These are phyloP conservation scores for Galium porrigens DNA, from an alignment of 305 asterid species.

Conservation along the genomic window DNA sequence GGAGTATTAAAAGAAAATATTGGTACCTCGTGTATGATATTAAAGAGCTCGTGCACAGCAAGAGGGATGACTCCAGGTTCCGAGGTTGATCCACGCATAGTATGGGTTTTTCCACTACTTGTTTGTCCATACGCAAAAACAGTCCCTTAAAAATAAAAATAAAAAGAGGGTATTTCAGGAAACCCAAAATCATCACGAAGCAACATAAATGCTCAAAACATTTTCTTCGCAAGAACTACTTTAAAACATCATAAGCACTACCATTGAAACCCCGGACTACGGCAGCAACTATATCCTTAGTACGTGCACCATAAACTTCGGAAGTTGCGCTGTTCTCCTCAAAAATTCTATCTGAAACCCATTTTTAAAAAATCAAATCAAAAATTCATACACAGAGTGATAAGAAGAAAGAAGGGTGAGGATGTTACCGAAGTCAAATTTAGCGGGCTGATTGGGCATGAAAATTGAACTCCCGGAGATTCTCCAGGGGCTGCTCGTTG, in stretches of 20 bases:
- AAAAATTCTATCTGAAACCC: slow-evolving; percentile 40
- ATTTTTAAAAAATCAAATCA: background rate
- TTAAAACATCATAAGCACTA: slow-evolving; percentile 14
- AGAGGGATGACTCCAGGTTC: slow-evolving; percentile 91
- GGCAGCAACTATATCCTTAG: slow-evolving; percentile 54
- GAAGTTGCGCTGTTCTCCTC: slow-evolving; percentile 49
- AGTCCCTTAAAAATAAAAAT: slow-evolving; percentile 37
- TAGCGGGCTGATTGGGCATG: slow-evolving; percentile 48
- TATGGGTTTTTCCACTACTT: slow-evolving; percentile 88
- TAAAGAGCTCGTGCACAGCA: slow-evolving; percentile 61
- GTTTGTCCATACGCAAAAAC: slow-evolving; percentile 99
- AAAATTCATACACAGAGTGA: background rate
- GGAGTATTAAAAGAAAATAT: background rate
- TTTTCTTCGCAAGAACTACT: background rate
- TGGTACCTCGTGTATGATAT: slow-evolving; percentile 52
- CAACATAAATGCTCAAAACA: background rate
- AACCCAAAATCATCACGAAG: background rate
- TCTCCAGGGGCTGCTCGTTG: slow-evolving; percentile 69
- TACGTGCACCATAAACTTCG: slow-evolving; percentile 55
- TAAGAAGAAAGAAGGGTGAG: background rate
- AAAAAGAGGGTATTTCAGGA: background rate
- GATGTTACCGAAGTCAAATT: slow-evolving; percentile 60
- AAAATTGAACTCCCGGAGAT: slow-evolving; percentile 46
- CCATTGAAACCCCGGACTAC: slow-evolving; percentile 79
- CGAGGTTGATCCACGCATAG: slow-evolving; percentile 73